These are phyloP conservation scores for Fragaria vesca DNA, from an alignment of 306 rosid genomes.

Conservation along the genomic window DNA sequence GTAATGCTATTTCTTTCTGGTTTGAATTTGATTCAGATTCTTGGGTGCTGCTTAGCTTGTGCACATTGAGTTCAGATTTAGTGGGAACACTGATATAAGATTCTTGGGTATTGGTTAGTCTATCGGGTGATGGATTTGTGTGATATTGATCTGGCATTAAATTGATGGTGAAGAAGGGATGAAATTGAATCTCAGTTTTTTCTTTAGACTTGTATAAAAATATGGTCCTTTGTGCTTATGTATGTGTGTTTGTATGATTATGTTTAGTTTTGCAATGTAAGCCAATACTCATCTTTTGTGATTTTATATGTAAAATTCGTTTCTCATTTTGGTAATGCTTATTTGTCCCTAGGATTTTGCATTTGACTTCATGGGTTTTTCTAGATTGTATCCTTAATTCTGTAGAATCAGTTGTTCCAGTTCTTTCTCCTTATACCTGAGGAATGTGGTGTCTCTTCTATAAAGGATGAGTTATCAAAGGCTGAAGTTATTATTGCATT, in stretches of 20 bases:
- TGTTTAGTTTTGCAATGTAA: background rate
- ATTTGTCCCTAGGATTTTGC: background rate
- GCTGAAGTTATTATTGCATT: background rate
- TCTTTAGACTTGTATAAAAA: background rate
- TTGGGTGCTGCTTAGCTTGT: background rate
- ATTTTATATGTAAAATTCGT: background rate
- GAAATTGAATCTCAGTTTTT: background rate
- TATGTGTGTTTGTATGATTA: background rate
- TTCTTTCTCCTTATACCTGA: background rate
- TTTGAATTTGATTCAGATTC: background rate
- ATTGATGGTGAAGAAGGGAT: background rate
- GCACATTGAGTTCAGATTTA: background rate
- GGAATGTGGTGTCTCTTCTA: background rate
- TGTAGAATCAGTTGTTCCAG: background rate
- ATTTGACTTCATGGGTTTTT: background rate
- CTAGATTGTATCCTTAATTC: background rate
- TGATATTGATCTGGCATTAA: background rate
- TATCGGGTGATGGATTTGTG: background rate
- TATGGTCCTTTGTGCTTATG: background rate
- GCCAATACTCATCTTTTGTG: background rate
- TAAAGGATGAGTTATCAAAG: background rate
- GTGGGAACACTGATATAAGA: background rate
- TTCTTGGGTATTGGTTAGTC: no score
- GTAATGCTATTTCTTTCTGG: conserved; percentile 1
- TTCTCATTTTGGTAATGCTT: background rate